phyloP scores from a whole-genome alignment of 1,284 basidiomycete genomes.

The Afroboletus lepidellus region DNA sequence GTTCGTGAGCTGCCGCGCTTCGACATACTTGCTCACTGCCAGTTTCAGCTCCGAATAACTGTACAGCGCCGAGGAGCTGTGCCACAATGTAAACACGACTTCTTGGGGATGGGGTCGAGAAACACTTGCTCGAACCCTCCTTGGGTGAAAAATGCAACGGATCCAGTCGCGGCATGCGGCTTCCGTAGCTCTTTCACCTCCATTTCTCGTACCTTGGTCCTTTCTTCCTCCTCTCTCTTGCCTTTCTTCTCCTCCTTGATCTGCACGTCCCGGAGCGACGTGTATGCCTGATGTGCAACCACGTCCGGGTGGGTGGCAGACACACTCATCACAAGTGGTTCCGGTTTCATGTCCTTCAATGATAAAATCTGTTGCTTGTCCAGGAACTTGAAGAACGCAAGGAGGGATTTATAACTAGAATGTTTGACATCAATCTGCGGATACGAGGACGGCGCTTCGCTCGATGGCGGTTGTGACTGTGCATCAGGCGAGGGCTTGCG shows the following conservation, averaged over 20 bases:
- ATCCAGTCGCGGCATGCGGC: constrained; percentile 52
- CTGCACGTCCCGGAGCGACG: constrained; percentile 65
- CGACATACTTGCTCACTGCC: constrained; percentile 62
- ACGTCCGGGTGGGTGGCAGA: constrained; percentile 61
- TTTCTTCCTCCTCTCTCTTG: constrained; percentile 47
- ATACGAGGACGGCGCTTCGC: constrained; percentile 31
- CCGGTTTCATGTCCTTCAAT: constrained; percentile 71
- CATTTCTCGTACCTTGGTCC: constrained; percentile 46
- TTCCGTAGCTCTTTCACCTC: constrained; percentile 74
- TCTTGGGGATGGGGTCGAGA: background rate
- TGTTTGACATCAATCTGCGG: constrained; percentile 59
- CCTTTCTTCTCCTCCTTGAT: constrained; percentile 50
- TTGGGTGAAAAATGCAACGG: constrained; percentile 58
- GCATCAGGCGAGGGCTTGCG: constrained; percentile 9
- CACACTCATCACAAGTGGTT: constrained; percentile 62
- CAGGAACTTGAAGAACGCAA: constrained; percentile 71
- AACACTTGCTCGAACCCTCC: constrained; percentile 53
- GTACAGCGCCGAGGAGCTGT: constrained; percentile 56
- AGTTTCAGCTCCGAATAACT: constrained; percentile 53
- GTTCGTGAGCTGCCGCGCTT: constrained; percentile 63
- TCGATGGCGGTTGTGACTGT: constrained; percentile 37
- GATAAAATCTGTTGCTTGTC: constrained; percentile 73
- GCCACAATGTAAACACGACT: constrained; percentile 3
- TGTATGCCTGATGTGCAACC: constrained; percentile 48
- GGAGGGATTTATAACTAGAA: constrained; percentile 77